phyloP scores from a whole-genome alignment of 768 basidiomycete genomes.

The Lactifluus subvellereus region DNA sequence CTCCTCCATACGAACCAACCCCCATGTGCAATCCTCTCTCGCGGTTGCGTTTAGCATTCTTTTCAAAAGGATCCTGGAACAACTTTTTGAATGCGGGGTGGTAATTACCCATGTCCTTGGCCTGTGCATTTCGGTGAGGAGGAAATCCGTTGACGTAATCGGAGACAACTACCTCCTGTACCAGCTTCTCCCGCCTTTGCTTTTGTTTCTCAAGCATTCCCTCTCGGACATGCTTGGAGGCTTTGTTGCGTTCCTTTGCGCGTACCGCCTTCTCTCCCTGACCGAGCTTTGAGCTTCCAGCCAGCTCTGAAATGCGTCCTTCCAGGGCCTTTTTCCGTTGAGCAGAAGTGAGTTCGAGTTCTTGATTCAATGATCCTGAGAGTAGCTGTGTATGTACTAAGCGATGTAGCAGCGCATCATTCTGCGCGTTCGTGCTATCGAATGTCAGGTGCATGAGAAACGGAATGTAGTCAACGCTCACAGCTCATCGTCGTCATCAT shows the following conservation, averaged over 20 bases:
- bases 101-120: conserved; percentile 80
- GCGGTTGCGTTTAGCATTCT: conserved; percentile 39
- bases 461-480: conserved; percentile 28
- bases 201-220: conserved; percentile 60
- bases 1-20: conserved; percentile 67
- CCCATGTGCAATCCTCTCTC: conserved; percentile 71
- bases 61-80: conserved; percentile 40
- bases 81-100: conserved; percentile 70
- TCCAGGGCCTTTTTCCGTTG: conserved; percentile 68
- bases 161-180: conserved; percentile 58
- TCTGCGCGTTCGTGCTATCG: conserved; percentile 65
- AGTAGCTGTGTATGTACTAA: conserved; percentile 75
- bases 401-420: conserved; percentile 72
- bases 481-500: conserved; percentile 53
- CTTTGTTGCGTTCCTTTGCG: conserved; percentile 59
- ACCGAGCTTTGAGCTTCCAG: conserved; percentile 63
- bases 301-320: conserved; percentile 69
- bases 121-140: conserved; percentile 38
- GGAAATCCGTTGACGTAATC: not conserved
- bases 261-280: conserved; percentile 64
- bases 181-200: conserved; percentile 44
- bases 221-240: conserved; percentile 65
- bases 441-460: not conserved
- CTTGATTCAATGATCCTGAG: conserved; percentile 62
- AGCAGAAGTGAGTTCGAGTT: conserved; percentile 57